Conservation (phyloP, 208 protist genomes). For the Crithidia sp. region DNA sequence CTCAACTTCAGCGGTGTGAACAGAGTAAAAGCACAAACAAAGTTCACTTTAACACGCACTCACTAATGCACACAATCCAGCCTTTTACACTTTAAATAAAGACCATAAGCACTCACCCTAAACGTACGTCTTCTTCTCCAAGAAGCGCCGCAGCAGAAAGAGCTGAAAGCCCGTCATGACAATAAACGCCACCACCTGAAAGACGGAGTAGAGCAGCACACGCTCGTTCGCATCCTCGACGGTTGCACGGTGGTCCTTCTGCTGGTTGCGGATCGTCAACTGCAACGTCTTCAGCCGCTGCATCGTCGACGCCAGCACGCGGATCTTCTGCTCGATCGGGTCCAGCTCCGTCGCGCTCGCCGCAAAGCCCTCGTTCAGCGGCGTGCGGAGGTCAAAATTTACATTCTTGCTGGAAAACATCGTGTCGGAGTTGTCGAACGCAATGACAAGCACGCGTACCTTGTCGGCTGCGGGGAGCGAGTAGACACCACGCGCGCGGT, state of each 20-base stretch:
- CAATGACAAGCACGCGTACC: slow-evolving; percentile 27
- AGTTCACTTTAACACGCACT: too few relatives aligned
- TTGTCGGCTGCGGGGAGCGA: slow-evolving; percentile 28
- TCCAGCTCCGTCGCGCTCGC: slow-evolving; percentile 48
- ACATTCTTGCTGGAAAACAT: slow-evolving; percentile 43
- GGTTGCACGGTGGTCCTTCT: slow-evolving; percentile 72
- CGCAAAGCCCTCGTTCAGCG: slow-evolving; percentile 30
- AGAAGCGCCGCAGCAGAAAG: slow-evolving; percentile 77
- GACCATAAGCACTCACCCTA: slow-evolving; percentile 10
- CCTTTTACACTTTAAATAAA: too few relatives aligned
- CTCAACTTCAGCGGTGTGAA: too few relatives aligned
- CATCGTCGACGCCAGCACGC: slow-evolving; percentile 37
- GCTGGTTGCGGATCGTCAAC: slow-evolving; percentile 45
- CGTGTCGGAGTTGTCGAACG: slow-evolving; percentile 62
- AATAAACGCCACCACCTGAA: slow-evolving; percentile 71
- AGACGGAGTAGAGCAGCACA: slow-evolving; percentile 72
- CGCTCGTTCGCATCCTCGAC: slow-evolving; percentile 67
- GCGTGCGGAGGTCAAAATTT: slow-evolving; percentile 56
- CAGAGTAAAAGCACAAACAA: too few relatives aligned
- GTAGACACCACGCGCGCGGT: slow-evolving; percentile 37
- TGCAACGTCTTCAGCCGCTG: slow-evolving; percentile 58
- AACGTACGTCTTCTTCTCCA: slow-evolving; percentile 78
- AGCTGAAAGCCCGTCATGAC: slow-evolving; percentile 74
- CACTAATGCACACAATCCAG: too few relatives aligned
- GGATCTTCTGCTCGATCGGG: slow-evolving; percentile 71